phyloP scores from a whole-genome alignment of 441 rosid species.

The Dalechampia spathulata region DNA sequence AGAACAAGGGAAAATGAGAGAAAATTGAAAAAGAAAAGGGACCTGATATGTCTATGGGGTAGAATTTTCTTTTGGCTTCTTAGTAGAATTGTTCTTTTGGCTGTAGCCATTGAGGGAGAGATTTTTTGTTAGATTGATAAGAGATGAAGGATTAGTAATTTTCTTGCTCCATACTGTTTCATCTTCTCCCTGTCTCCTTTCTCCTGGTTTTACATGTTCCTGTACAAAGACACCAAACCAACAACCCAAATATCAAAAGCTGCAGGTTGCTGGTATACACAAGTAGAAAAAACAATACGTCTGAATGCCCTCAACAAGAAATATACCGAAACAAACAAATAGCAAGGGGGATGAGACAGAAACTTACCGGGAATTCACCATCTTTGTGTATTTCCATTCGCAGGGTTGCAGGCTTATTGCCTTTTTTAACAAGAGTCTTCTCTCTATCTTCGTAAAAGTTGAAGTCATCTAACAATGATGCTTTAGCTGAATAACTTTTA shows the following conservation, averaged over 20 bases:
- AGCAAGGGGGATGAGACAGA: neutral
- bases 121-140: slow-evolving; percentile 42
- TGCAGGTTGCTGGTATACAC: too few species aligned
- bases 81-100: slow-evolving; percentile 16
- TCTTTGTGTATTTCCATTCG: slow-evolving; percentile 31
- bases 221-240: neutral
- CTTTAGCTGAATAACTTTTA: slow-evolving; percentile 54
- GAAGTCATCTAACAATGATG: slow-evolving; percentile 83
- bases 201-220: slow-evolving; percentile 14
- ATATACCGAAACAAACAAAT: too few species aligned
- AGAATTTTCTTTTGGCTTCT: slow-evolving; percentile 18
- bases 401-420: slow-evolving; percentile 36
- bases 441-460: slow-evolving; percentile 76
- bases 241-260: neutral
- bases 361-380: slow-evolving; percentile 35
- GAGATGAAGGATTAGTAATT: slow-evolving; percentile 21
- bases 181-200: slow-evolving; percentile 20
- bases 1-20: neutral
- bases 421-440: slow-evolving; percentile 38
- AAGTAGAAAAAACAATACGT: too few species aligned
- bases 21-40: too few species aligned
- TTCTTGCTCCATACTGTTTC: slow-evolving; percentile 12
- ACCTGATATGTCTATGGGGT: too few species aligned
- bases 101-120: slow-evolving; percentile 37
- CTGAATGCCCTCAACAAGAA: too few species aligned